Percentiles rank a stretch among this genome's conserved stretches.
Conservation (phyloP, 352 stramenopile genomes). For the Globisporangium perplexum region DNA sequence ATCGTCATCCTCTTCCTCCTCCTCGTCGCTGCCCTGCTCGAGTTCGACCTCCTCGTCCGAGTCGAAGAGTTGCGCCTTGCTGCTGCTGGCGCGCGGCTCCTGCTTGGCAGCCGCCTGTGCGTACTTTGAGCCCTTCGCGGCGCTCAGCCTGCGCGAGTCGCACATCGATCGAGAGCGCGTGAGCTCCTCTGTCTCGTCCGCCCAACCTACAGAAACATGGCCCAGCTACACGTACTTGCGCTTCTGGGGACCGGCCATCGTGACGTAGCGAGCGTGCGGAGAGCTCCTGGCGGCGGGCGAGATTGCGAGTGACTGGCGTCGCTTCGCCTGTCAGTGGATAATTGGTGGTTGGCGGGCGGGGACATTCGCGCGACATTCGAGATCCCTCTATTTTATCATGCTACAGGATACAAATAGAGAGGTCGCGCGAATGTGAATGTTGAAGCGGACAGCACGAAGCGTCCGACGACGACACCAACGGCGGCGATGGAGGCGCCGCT, state of each 20-base stretch:
- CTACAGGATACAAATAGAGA: background rate
- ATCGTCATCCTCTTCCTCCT: conserved; percentile 44
- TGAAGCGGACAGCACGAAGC: conserved; percentile 1
- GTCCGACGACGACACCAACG: background rate
- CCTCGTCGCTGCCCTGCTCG: conserved; percentile 33
- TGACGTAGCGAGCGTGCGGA: background rate
- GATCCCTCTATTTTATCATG: background rate
- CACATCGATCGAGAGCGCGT: background rate
- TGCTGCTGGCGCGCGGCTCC: conserved; percentile 26
- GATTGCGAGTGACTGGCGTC: conserved; percentile 1
- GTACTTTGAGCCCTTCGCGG: conserved; percentile 57
- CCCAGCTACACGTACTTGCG: conserved; percentile 27
- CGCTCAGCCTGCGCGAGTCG: conserved; percentile 17
- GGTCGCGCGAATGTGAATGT: background rate
- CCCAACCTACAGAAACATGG: no score
- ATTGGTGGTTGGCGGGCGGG: background rate
- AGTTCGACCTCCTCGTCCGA: conserved; percentile 52
- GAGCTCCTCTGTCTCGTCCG: background rate
- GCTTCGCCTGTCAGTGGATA: background rate
- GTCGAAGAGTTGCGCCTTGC: conserved; percentile 59
- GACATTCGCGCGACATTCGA: background rate
- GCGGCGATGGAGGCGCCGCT: conserved; percentile 5
- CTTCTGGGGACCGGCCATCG: conserved; percentile 52
- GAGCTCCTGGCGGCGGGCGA: background rate
- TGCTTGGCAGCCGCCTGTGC: conserved; percentile 74